Evolutionary conservation across 768 basidiomycete species (phyloP), one percentile per base, ranked within the genome.

Genomic region (Phylloporus sp.): DNA sequence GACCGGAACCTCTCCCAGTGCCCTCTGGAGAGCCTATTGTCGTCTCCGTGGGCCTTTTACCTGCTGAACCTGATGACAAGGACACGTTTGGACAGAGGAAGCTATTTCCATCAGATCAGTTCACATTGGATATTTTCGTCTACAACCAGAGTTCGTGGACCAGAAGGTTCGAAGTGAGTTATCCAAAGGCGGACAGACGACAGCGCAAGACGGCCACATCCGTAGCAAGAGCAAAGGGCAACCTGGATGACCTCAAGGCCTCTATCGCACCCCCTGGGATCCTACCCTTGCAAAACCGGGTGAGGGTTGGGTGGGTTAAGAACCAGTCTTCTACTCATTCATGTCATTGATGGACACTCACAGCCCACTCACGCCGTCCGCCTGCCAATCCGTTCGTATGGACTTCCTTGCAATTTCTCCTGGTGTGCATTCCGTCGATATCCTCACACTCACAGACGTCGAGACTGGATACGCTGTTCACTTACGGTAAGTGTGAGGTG

Each of bases 311-410:
- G 88, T 90, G 61, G 60, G 87, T 76, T 34, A 20, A 31, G 34
- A 6, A 49, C 15, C 43, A 46, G 15, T 39, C 34, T 43, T 31
- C 24, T n/a, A 15, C 41, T 46, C 8, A 15, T 44, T 29, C 18
- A 12, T 16, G 13, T 49, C 46, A 34, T 41, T 56, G 32, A 58
- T 7, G 16, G 43, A 42, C 11, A n/a, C 53, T 24, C 48, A 10
- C 56, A 92, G 89, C 11, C 91, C 91, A 12, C 74, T 93, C 18
- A 75, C 80, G n/a, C 86, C 91, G 4, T 81, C 82, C 11, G 85
- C 88, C 1, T 91, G 90, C 63, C 91, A 93, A 65, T 89, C 88
- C 18, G 88, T 93, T 23, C 75, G 88, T 35, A 91, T 94, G 85
- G 80, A 86, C 53, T 92, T 93, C 60, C 70, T 94, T 41, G 90